Percentiles rank a stretch among this genome's conserved stretches.
phyloP scores from a whole-genome alignment of 2,329 filamentous ascomycete genomes.

The Aspergillus intermedius region DNA sequence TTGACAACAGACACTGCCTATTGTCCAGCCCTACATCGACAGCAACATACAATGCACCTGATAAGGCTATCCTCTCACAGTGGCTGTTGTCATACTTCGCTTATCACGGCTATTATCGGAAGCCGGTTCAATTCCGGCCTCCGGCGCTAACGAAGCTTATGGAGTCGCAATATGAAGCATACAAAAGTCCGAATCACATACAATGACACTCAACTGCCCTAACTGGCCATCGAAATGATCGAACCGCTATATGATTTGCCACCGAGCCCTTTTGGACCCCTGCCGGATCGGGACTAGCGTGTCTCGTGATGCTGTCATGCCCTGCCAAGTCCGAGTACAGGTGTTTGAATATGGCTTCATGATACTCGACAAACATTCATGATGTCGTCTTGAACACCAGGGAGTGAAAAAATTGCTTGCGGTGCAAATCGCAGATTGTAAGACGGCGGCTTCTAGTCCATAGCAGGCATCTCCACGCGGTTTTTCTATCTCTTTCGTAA shows the following conservation, averaged over 20 bases:
- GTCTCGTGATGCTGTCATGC: slow-evolving; percentile 23
- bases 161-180: background rate
- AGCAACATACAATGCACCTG: background rate
- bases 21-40: no score
- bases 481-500: slow-evolving; percentile 31
- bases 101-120: slow-evolving; percentile 27
- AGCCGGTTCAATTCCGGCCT: slow-evolving; percentile 40
- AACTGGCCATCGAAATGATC: background rate
- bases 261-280: background rate
- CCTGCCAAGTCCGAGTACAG: slow-evolving; percentile 24
- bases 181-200: background rate
- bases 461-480: slow-evolving; percentile 18
- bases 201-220: background rate
- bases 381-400: background rate
- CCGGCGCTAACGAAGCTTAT: slow-evolving; percentile 23
- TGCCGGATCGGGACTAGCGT: slow-evolving; percentile 20
- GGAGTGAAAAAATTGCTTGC: background rate
- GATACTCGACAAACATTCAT: background rate
- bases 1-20: no score
- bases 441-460: slow-evolving; percentile 5
- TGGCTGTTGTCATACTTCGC: background rate
- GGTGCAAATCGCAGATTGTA: background rate
- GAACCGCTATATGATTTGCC: background rate
- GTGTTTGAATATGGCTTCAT: slow-evolving; percentile 6
- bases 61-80: background rate